Conservation (phyloP, 345 rosid species). For the Psidium guajava region DNA sequence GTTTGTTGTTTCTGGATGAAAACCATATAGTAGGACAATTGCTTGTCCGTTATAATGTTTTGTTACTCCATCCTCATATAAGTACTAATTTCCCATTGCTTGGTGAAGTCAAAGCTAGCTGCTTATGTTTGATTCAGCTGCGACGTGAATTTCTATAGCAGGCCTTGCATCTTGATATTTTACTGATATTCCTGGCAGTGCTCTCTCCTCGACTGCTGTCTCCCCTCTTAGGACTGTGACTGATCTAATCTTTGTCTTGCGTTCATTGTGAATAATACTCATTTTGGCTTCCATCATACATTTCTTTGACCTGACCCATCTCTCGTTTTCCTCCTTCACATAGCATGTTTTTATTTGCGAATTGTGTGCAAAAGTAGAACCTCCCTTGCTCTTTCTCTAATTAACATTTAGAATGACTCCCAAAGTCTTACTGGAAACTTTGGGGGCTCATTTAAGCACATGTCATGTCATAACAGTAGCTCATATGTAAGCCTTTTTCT, state of each 20-base stretch:
- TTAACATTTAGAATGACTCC: neutral
- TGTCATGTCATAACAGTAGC: neutral
- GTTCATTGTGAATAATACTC: neutral
- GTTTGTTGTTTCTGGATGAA: neutral
- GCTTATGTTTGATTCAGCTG: neutral
- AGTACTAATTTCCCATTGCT: neutral
- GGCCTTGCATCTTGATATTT: neutral
- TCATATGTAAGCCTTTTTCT: neutral
- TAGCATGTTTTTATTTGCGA: neutral
- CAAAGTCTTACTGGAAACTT: neutral
- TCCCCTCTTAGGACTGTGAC: neutral
- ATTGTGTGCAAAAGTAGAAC: neutral
- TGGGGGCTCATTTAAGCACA: neutral
- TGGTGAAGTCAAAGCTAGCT: neutral
- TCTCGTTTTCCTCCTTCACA: neutral
- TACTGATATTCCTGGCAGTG: neutral
- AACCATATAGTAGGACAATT: neutral
- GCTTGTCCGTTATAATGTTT: neutral
- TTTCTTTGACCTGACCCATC: neutral
- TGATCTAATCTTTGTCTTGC: neutral
- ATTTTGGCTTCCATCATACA: neutral
- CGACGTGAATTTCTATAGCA: neutral
- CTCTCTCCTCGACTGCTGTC: neutral
- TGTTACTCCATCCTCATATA: neutral
- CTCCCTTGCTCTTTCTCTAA: neutral